Percentiles rank a stretch among this genome's conserved stretches.
Evolutionary conservation across 345 rosid species (phyloP).

Genomic region (Mallotus nudiflorus): DNA sequence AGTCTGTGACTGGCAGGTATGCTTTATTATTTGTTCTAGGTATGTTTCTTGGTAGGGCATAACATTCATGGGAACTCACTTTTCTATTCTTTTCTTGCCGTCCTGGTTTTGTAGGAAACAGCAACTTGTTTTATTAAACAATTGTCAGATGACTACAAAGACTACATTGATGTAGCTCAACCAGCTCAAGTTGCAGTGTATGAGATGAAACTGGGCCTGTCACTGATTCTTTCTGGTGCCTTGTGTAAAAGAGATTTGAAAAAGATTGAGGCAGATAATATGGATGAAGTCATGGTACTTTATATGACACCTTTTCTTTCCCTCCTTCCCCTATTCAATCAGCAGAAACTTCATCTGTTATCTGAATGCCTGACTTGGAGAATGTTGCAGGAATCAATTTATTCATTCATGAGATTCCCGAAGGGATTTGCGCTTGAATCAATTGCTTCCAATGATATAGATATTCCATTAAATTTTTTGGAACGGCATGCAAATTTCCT

Average conservation of each 20-base stretch:
- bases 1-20: slow-evolving; percentile 86
- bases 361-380: slow-evolving; percentile 24
- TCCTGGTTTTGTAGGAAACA: slow-evolving; percentile 60
- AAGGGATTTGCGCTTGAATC: slow-evolving; percentile 39
- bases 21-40: slow-evolving; percentile 4
- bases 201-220: slow-evolving; percentile 85
- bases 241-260: slow-evolving; percentile 42
- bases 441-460: slow-evolving; percentile 36
- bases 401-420: slow-evolving; percentile 83
- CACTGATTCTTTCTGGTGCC: slow-evolving; percentile 55
- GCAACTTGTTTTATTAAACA: slow-evolving; percentile 62
- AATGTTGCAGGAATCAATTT: slow-evolving; percentile 60
- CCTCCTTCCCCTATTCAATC: not conserved
- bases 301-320: not conserved
- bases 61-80: not conserved
- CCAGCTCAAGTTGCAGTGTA: slow-evolving; percentile 93
- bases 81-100: slow-evolving; percentile 10
- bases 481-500: slow-evolving; percentile 50
- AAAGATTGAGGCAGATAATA: slow-evolving; percentile 43
- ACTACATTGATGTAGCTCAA: slow-evolving; percentile 68
- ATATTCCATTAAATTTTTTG: slow-evolving; percentile 43
- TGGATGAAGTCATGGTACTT: slow-evolving; percentile 61
- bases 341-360: not conserved
- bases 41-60: not conserved
- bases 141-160: slow-evolving; percentile 59